Conservation (phyloP, 2,329 filamentous ascomycete genomes). For the Penicillium corylophilum region DNA sequence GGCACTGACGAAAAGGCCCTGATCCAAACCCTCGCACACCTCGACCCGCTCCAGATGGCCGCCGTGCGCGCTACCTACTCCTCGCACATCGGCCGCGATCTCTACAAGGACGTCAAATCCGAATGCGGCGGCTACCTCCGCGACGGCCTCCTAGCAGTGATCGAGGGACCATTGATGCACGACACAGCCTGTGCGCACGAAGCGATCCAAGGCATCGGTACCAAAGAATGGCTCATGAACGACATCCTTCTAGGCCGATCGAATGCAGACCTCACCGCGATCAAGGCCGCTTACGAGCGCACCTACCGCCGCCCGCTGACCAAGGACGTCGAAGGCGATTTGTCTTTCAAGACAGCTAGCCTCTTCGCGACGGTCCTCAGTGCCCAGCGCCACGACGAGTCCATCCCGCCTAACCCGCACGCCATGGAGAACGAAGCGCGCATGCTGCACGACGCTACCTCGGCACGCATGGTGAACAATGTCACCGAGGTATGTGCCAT, state of each 20-base stretch:
- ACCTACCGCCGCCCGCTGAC: conserved; percentile 68
- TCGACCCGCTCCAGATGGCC: conserved; percentile 76
- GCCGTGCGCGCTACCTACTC: conserved; percentile 67
- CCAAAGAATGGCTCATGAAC: conserved; percentile 81
- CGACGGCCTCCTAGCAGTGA: conserved; percentile 70
- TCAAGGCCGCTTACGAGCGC: conserved; percentile 74
- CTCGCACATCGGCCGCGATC: conserved; percentile 62
- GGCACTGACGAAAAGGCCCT: conserved; percentile 82
- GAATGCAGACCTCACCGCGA: conserved; percentile 84
- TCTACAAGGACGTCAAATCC: conserved; percentile 72
- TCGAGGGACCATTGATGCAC: conserved; percentile 73
- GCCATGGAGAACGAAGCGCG: conserved; percentile 73
- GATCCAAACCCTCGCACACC: conserved; percentile 66
- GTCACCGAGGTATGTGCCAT: conserved; percentile 67
- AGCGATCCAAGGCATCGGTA: conserved; percentile 76
- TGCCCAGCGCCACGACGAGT: conserved; percentile 74
- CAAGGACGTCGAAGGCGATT: conserved; percentile 69
- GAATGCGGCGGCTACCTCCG: conserved; percentile 76
- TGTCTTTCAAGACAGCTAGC: conserved; percentile 81
- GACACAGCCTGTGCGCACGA: conserved; percentile 71
- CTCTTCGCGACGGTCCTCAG: conserved; percentile 81
- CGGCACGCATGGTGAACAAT: conserved; percentile 58
- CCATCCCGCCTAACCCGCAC: conserved; percentile 68
- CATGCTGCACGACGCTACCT: conserved; percentile 74
- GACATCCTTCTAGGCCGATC: conserved; percentile 79